Evolutionary conservation across 176 grass and related monocot genomes (phyloP).

Genomic region (Bolboschoenus planiculmis): DNA sequence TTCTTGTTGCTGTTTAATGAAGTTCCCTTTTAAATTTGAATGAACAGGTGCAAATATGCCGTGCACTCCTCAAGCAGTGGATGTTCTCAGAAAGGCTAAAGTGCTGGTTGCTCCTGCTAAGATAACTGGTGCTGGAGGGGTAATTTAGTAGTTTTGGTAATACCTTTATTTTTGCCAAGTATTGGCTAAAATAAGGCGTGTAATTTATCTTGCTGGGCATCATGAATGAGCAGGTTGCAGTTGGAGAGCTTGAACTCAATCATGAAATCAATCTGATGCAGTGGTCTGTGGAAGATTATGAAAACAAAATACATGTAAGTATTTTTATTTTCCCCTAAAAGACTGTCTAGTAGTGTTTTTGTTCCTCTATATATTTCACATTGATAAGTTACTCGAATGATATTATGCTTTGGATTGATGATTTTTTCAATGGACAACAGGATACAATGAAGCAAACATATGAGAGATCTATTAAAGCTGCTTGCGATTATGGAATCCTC

Average conservation of each 20-base stretch:
- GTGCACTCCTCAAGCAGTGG: conserved; percentile 74
- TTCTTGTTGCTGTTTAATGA: conserved; percentile 23
- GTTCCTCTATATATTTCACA: conserved; percentile 1
- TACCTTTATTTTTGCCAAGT: conserved; percentile 7
- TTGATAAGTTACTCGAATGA: background rate
- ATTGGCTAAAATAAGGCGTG: background rate
- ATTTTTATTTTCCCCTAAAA: background rate
- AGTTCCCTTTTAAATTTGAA: conserved; percentile 15
- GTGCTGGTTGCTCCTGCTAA: conserved; percentile 91
- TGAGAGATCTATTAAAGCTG: conserved; percentile 85
- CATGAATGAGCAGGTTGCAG: conserved; percentile 57
- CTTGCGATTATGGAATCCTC: conserved; percentile 64
- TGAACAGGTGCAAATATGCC: conserved; percentile 92
- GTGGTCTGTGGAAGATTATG: conserved; percentile 84
- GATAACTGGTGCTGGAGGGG: conserved; percentile 94
- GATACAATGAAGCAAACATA: conserved; percentile 85
- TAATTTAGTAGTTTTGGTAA: conserved; percentile 40
- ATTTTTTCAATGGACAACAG: conserved; percentile 30
- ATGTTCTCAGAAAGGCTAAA: conserved; percentile 85
- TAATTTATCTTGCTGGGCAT: conserved; percentile 6
- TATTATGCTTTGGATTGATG: background rate
- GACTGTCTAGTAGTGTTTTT: background rate
- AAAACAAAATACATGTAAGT: conserved; percentile 88
- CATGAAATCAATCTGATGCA: conserved; percentile 89
- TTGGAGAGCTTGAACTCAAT: conserved; percentile 94